These are phyloP conservation scores for Penicillium sp. DNA, from an alignment of 2,329 filamentous ascomycete species.

Conservation along the genomic window DNA sequence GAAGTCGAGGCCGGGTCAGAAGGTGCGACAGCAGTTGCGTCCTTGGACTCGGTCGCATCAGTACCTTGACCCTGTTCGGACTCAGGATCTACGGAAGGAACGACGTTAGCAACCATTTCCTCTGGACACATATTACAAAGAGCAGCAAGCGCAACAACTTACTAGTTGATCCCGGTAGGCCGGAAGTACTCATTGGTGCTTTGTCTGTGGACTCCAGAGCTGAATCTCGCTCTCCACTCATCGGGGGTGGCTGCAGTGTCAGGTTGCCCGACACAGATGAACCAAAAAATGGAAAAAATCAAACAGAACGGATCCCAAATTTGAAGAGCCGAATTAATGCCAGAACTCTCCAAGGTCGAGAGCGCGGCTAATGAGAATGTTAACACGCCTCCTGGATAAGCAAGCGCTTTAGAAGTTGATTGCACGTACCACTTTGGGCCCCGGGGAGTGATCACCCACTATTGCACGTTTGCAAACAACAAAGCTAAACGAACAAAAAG, in stretches of 20 bases:
- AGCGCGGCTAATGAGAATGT: conserved; percentile 17
- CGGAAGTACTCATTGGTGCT: conserved; percentile 35
- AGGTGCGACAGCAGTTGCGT: conserved; percentile 21
- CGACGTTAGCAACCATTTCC: conserved; percentile 14
- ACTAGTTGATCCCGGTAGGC: conserved; percentile 28
- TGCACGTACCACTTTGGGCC: conserved; percentile 16
- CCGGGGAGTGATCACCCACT: conserved; percentile 11
- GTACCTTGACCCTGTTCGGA: conserved; percentile 22
- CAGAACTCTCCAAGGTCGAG: conserved; percentile 7
- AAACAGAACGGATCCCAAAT: conserved; percentile 8
- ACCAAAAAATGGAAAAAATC: conserved; percentile 8
- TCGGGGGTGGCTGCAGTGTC: conserved; percentile 28
- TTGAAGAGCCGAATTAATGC: conserved; percentile 10
- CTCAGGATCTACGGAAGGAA: conserved; percentile 27
- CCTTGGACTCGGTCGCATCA: conserved; percentile 25
- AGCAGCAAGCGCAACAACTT: conserved; percentile 18
- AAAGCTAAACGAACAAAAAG: conserved; percentile 13
- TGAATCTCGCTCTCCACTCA: conserved; percentile 36
- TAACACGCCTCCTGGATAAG: conserved; percentile 17
- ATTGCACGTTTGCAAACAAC: conserved; percentile 8
- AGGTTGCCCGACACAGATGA: conserved; percentile 11
- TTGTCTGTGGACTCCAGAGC: conserved; percentile 32
- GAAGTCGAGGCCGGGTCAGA: conserved; percentile 17
- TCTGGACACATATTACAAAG: conserved; percentile 1
- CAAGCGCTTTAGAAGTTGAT: not conserved